Evolutionary conservation across 1,284 basidiomycete genomes (phyloP).

Genomic region (Wolfiporia cocos): DNA sequence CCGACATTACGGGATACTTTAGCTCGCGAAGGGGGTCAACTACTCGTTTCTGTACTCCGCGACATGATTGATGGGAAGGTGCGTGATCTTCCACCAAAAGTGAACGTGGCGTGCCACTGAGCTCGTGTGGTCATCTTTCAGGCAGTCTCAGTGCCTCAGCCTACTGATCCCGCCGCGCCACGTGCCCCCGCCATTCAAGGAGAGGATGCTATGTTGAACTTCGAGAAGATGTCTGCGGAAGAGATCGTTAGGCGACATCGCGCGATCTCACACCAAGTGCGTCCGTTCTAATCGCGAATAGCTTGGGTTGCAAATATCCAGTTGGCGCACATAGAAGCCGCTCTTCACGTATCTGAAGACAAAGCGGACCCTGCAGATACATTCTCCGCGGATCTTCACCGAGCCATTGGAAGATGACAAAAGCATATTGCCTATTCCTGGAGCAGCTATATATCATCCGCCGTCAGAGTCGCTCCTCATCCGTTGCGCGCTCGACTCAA

Average conservation of each 20-base stretch:
- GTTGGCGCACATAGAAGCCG: conserved; percentile 38
- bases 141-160: conserved; percentile 42
- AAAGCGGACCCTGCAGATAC: conserved; percentile 41
- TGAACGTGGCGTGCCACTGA: too few relatives aligned
- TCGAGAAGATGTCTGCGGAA: conserved; percentile 47
- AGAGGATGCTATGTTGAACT: conserved; percentile 51
- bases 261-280: conserved; percentile 73
- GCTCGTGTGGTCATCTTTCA: too few relatives aligned
- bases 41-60: conserved; percentile 68
- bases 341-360: conserved; percentile 38
- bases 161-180: conserved; percentile 29
- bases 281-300: too few relatives aligned
- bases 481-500: conserved; percentile 41
- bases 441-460: conserved; percentile 36
- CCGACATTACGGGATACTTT: conserved; percentile 50
- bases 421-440: conserved; percentile 25
- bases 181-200: conserved; percentile 61
- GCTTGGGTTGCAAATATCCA: too few relatives aligned
- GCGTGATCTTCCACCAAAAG: not conserved
- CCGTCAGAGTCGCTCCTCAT: conserved; percentile 34
- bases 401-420: conserved; percentile 4
- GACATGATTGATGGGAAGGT: conserved; percentile 56
- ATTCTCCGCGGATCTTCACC: conserved; percentile 28
- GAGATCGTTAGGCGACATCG: conserved; percentile 54
- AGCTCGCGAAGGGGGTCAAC: conserved; percentile 57